Evolutionary conservation across 805 yeast genomes (phyloP), one percentile per base, ranked within the genome.

Genomic region (Starmera dryadoides): DNA sequence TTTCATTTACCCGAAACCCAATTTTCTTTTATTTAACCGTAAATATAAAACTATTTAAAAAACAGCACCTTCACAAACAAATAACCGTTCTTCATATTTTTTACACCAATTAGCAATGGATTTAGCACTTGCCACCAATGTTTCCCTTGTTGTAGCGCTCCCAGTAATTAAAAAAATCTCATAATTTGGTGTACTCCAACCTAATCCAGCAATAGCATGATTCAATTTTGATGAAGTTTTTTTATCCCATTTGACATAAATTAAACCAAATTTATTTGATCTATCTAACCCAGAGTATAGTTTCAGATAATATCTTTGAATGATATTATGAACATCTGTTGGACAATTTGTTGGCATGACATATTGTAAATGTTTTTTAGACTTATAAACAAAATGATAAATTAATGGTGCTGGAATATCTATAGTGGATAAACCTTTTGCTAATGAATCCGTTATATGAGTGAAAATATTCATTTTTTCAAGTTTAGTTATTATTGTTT

Each of bases 341-440:
- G 35, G 56, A 47, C 43, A 47, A 40, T 29, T 40, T 30, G 46
- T 45, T 23, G 71, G 66, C 62, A 66, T 65, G 15, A 77, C 71
- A 49, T 71, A 80, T 50, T 86, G 97, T 15, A 86, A 78, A 41
- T 75, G 73, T 18, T 63, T 63, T 42, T 75, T 80, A 26, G 86
- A 75, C 59, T 86, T 88, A 66, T 77, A 89, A 19, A 88, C 71
- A 54, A 89, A 93, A 62, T 88, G 96, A 43, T 77, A 73, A 10
- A 91, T 71, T 41, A 63, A 46, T 4, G 76, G 76, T 0, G 79
- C 81, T 1, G 76, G 77, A 18, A 78, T 65, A 36, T 71, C 79
- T 16, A 69, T 63, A 6, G 77, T 67, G 38, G 67, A 63, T 22
- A 72, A 59, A 2, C 75, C 63, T 15, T 66, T 68, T 16, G 51